Evolutionary conservation across 2,329 filamentous ascomycete species (phyloP).

Genomic region (Cladosporium sp.): DNA sequence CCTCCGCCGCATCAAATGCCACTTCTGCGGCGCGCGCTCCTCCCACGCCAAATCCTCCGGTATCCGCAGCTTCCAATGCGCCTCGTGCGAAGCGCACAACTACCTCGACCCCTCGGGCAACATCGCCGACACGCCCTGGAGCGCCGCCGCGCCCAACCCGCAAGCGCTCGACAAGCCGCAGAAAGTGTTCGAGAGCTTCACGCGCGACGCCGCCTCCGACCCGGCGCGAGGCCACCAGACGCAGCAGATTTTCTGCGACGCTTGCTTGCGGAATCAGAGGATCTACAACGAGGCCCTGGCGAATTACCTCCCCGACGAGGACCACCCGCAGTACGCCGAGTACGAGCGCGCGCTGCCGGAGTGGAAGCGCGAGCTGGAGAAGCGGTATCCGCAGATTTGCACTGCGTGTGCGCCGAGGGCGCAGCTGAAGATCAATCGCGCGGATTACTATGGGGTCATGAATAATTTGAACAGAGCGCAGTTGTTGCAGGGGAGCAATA

Average conservation of each 20-base stretch:
- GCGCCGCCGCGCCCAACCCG: slow-evolving; percentile 35
- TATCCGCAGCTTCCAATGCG: slow-evolving; percentile 65
- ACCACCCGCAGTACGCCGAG: slow-evolving; percentile 64
- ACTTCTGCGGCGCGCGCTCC: slow-evolving; percentile 75
- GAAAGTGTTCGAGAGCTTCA: slow-evolving; percentile 27
- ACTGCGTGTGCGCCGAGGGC: slow-evolving; percentile 72
- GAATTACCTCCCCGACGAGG: slow-evolving; percentile 67
- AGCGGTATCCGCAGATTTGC: slow-evolving; percentile 86
- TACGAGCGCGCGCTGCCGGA: slow-evolving; percentile 66
- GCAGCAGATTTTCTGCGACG: slow-evolving; percentile 61
- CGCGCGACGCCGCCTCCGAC: slow-evolving; percentile 9
- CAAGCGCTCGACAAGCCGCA: slow-evolving; percentile 9
- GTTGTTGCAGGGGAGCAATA: slow-evolving; percentile 50
- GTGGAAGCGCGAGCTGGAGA: slow-evolving; percentile 70
- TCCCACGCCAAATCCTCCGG: slow-evolving; percentile 54
- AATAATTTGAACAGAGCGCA: slow-evolving; percentile 43
- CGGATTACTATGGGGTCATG: slow-evolving; percentile 30
- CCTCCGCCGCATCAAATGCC: slow-evolving; percentile 52
- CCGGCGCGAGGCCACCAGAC: slow-evolving; percentile 7
- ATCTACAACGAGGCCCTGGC: slow-evolving; percentile 71
- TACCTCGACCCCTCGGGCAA: slow-evolving; percentile 87
- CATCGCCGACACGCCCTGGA: slow-evolving; percentile 78
- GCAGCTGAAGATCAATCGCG: slow-evolving; percentile 38
- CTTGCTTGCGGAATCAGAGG: slow-evolving; percentile 85
- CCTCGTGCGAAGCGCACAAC: slow-evolving; percentile 79